A percentile compares a stretch with the other conserved stretches of the same genome.
Evolutionary conservation across 2,329 filamentous ascomycete genomes (phyloP).

Genomic region (Stromatinia cepivora): DNA sequence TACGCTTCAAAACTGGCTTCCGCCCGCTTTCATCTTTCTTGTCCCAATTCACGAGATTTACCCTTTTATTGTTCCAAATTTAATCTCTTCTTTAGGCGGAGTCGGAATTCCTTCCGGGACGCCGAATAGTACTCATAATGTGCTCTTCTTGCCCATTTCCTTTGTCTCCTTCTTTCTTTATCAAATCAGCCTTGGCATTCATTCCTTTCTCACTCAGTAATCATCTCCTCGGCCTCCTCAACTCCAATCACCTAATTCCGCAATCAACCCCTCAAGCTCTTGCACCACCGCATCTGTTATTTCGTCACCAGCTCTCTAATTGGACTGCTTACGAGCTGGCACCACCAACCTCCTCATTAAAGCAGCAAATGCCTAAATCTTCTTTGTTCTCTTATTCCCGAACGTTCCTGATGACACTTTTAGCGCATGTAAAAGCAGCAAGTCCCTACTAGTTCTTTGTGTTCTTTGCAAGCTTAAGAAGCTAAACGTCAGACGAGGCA

Average conservation of each 20-base stretch:
- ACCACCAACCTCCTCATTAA: background rate
- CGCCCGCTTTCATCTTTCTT: background rate
- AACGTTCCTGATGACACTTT: background rate
- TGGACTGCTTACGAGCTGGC: background rate
- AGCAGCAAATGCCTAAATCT: background rate
- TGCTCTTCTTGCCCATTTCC: background rate
- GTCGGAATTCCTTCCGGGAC: background rate
- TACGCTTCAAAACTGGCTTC: background rate
- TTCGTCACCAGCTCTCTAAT: background rate
- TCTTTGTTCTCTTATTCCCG: slow-evolving; percentile 16
- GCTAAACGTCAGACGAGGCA: background rate
- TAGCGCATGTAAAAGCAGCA: background rate
- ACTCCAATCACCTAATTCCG: background rate
- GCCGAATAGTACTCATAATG: background rate
- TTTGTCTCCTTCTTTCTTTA: background rate
- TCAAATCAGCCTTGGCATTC: background rate
- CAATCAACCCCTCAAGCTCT: background rate
- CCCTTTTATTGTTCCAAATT: background rate
- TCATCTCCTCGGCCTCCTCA: background rate
- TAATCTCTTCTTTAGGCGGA: background rate
- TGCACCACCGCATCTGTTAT: background rate
- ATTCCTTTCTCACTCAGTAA: background rate
- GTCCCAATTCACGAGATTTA: background rate
- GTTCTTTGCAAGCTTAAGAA: background rate
- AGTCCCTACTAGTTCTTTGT: background rate